Conservation (phyloP, 1,139 yeast genomes). For the Yamadazyma triangularis region DNA sequence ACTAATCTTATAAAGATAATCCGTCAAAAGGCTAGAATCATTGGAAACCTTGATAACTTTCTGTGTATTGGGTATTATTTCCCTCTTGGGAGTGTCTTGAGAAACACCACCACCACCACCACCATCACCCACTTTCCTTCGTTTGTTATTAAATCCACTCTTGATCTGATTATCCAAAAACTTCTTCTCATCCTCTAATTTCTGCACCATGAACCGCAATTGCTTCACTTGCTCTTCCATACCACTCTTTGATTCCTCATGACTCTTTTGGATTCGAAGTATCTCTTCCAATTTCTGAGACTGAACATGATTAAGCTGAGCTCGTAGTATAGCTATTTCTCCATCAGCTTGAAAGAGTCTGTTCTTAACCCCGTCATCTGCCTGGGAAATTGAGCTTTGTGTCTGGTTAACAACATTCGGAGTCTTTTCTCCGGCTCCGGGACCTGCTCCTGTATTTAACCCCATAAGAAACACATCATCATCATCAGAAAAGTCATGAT, state of each 20-base stretch:
- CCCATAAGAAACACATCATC: slow-evolving; percentile 30
- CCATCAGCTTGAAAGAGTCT: too few relatives aligned
- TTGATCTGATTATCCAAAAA: slow-evolving; percentile 48
- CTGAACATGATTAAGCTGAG: slow-evolving; percentile 52
- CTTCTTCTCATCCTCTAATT: slow-evolving; percentile 66
- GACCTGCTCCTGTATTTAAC: not conserved
- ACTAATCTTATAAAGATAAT: slow-evolving; percentile 33
- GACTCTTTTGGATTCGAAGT: slow-evolving; percentile 34
- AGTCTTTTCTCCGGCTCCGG: too few relatives aligned
- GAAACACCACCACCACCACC: slow-evolving; percentile 13
- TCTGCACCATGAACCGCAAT: slow-evolving; percentile 44
- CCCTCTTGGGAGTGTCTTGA: too few relatives aligned
- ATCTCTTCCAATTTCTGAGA: slow-evolving; percentile 41
- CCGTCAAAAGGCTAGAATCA: slow-evolving; percentile 33
- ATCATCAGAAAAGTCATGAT: slow-evolving; percentile 33
- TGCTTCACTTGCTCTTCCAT: slow-evolving; percentile 39
- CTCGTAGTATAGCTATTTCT: slow-evolving; percentile 70
- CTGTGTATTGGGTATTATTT: slow-evolving; percentile 1
- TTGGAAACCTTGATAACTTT: slow-evolving; percentile 24
- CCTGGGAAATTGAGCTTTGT: too few relatives aligned
- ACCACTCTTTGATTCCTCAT: slow-evolving; percentile 22
- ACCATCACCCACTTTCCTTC: slow-evolving; percentile 2
- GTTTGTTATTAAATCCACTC: slow-evolving; percentile 10
- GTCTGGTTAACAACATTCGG: too few relatives aligned
- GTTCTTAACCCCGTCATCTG: too few relatives aligned